Evolutionary conservation across 2,329 filamentous ascomycete genomes (phyloP), one percentile per base, ranked within the genome.

Genomic region (Dendryphion nanum): DNA sequence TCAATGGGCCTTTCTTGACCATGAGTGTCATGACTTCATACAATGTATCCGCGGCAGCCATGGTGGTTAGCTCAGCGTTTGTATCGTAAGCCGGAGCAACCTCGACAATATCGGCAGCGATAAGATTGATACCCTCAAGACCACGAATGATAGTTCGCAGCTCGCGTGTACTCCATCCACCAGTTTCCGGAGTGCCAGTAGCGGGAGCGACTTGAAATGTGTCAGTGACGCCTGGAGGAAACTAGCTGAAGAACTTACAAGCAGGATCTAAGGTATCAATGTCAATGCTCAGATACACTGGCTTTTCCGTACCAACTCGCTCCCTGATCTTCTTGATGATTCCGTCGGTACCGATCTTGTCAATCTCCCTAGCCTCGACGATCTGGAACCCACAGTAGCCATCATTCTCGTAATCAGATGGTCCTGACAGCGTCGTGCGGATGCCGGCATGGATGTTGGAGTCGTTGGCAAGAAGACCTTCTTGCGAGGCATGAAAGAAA

Each of bases 201-300:
- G 82, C 84, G 10, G 84, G 85, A 0, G 85, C 85, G 51, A 87
- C 74, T 77, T 30, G 28, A 15, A 16, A 5, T 18, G n/a, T 26
- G 10, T n/a, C 23, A n/a, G 10, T 26, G n/a, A n/a, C n/a, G 10
- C 10, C 10, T 26, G 23, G 23, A 26, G n/a, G 10, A 26, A 10
- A 26, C 10, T 26, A 26, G 23, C 10, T 26, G n/a, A 10, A n/a
- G 18, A 7, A 68, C 76, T 63, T 63, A 81, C 77, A 91, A 4
- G 86, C 86, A 6, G 89, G 89, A 60, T 95, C 89, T 3, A 95
- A 73, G 1, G 87, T 89, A 58, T 95, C 89, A 53, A 95, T 95
- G 58, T 95, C 89, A 32, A 94, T 83, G 5, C 81, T 86, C 20
- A 94, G 68, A 59, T 94, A 94, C 0, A 93, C 85, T 0, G 87